Percentiles rank a stretch among this genome's conserved stretches.
Evolutionary conservation across 176 grass and related monocot species (phyloP).

Genomic region (Thinopyrum elongatum): DNA sequence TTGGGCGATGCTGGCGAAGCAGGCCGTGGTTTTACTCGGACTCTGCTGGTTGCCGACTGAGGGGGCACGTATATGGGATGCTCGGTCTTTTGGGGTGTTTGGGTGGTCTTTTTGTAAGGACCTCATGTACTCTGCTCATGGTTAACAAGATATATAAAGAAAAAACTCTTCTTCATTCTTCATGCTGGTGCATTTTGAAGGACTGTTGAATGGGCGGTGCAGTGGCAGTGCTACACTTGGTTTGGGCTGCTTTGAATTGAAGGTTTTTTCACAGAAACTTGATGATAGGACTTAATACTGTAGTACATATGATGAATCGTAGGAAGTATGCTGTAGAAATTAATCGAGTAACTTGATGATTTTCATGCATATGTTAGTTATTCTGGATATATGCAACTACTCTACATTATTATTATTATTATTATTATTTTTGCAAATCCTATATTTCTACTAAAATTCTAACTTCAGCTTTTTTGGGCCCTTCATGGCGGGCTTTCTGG

Average conservation of each 20-base stretch:
- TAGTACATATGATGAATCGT: neutral
- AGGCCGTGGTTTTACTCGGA: constrained; percentile 36
- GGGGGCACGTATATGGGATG: neutral
- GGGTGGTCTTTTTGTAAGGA: neutral
- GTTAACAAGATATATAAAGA: neutral
- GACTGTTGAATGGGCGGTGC: neutral
- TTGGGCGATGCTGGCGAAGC: neutral
- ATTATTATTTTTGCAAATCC: too few species aligned
- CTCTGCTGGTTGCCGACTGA: constrained; percentile 32
- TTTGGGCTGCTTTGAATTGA: neutral
- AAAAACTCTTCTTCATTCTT: neutral
- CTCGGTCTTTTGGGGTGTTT: neutral
- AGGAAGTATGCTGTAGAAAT: neutral
- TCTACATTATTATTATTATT: too few species aligned
- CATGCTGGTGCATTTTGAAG: neutral
- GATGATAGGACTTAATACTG: neutral
- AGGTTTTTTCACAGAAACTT: neutral
- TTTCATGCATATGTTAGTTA: too few species aligned
- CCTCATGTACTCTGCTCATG: neutral
- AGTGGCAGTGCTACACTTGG: neutral
- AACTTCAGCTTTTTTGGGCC: too few species aligned
- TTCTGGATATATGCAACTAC: too few species aligned
- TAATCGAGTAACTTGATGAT: too few species aligned
- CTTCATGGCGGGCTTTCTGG: too few species aligned
- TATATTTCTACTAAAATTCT: too few species aligned